Base-by-base conservation (phyloP, 2,329 filamentous ascomycete genomes). In the Rhexocercosporidium sp. region DNA sequence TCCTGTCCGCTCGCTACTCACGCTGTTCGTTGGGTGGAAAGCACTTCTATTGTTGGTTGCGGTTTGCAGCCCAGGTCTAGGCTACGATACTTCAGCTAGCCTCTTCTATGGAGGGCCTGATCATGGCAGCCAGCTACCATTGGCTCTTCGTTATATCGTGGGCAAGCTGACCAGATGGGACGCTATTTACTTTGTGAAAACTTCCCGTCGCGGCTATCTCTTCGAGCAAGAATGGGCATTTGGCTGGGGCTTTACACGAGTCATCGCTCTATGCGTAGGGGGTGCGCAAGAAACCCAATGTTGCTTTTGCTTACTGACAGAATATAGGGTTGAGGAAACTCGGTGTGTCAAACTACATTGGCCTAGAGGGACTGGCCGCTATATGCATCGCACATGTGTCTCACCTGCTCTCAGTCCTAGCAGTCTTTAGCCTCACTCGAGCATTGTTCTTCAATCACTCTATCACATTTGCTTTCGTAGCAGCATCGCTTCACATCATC, bases 171-270 rank as follows among this genome's bases (percentile, higher is more conserved):
- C 89, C 7, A 85, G 92, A 77, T 96, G 93, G 93, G 93, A 96
- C 77, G 91, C 90, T 37, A 83, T 96, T 71, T 96, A 95, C 78
- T 95, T 90, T 75, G 81, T 90, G 66, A 84, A 88, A 71, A 78
- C 83, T 53, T 86, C 91, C 4, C 83, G 83, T 49, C 82, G 86
- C 12, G 91, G 90, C 39, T 89, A 93, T 72, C 64, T 89, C 12
- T 91, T 88, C 77, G 93, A 96, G 80, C 93, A 96, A 79, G 91
- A 95, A 79, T 96, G 92, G 92, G 93, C 92, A 0, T 96, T 94
- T 80, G 90, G 90, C 44, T 85, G 83, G 81, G 80, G 81, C 11
- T 84, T 83, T 66, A 81, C 83, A 12, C 76, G 76, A 62, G 62
- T 83, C 6, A 79, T 85, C 29, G 73, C 78, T 2, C 62, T 73